Conservation (phyloP, 495 filamentous ascomycete species). For the Apiosordaria backusii region DNA sequence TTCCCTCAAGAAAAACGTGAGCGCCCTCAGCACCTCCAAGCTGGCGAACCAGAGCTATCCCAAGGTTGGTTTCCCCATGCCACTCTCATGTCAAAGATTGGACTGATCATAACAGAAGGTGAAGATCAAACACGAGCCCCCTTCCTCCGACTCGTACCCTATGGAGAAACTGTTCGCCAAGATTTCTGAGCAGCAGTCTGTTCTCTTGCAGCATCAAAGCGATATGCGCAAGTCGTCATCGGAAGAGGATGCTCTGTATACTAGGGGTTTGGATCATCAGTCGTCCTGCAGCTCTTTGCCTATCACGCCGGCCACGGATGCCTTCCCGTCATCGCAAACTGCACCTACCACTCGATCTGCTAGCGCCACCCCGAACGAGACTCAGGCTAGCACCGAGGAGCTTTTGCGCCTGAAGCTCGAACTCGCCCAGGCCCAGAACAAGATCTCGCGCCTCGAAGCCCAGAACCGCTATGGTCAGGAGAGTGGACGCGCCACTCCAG, state of each 20-base stretch:
- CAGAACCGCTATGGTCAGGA: conserved; percentile 59
- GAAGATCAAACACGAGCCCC: conserved; percentile 45
- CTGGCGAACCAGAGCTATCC: conserved; percentile 46
- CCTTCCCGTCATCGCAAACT: conserved; percentile 40
- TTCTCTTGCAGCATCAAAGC: conserved; percentile 51
- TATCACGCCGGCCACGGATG: conserved; percentile 56
- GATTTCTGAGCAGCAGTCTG: conserved; percentile 62
- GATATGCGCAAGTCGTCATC: conserved; percentile 43
- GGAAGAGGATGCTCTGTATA: conserved; percentile 40
- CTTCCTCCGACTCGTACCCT: conserved; percentile 36
- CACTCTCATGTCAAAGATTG: neutral
- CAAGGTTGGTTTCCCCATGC: conserved; percentile 34
- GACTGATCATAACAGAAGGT: conserved; percentile 46
- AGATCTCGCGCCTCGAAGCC: conserved; percentile 75
- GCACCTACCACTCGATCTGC: conserved; percentile 44
- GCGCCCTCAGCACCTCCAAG: conserved; percentile 45
- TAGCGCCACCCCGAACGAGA: conserved; percentile 40
- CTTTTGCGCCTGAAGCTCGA: conserved; percentile 61
- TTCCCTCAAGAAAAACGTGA: conserved; percentile 42
- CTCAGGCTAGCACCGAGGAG: conserved; percentile 36
- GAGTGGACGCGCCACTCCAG: conserved; percentile 26
- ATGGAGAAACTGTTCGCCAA: conserved; percentile 64
- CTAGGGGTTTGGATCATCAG: conserved; percentile 40
- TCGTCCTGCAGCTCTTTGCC: conserved; percentile 53
- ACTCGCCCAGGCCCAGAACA: conserved; percentile 71